Evolutionary conservation across 108 stramenopile genomes (phyloP), one percentile per base, ranked within the genome.

Genomic region (Nitzschia inconspicua): DNA sequence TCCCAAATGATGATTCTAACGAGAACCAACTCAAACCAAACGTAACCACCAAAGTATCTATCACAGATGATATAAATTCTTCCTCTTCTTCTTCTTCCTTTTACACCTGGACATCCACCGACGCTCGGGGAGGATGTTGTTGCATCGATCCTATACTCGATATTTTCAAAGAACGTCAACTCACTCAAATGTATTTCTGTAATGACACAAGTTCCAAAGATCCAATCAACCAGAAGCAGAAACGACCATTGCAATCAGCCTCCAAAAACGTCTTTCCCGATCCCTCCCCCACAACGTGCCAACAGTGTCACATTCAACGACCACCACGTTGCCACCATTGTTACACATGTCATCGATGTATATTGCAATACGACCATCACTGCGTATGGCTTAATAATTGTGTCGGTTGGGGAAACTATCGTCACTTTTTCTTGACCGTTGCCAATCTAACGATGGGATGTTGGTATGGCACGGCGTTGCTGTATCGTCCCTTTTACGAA

Each of bases 351-450:
- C 59, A 78, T 11, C 59, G 75, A 52, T 93, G 91, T 56, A 70
- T 93, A 5, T 47, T 89, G 26, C 82, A 84, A 59, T 91, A 88
- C 70, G 98, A 97, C 74, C 98, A 98, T 67, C 96, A 96, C 64
- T 97, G 98, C 66, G 86, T 95, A 0, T 99, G 98, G 97, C 77
- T 97, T 11, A 97, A 97, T 78, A 97, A 96, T 75, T 97, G 96
- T 74, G 82, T 99, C 28, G 98, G 96, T 44, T 76, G 79, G 56
- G 72, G 80, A 74, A 93, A 93, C 49, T 86, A 89, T 65, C 83
- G 92, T 22, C 51, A 60, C n/a, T 93, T 93, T 63, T 40, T 88
- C 4, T 58, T 86, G 9, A 47, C 81, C 28, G 27, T 93, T 5
- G 70, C 82, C 39, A 84, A 78, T 51, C 31, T 93, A 23, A 56